phyloP scores from a whole-genome alignment of 768 basidiomycete species.

The Termitomyces sp. region DNA sequence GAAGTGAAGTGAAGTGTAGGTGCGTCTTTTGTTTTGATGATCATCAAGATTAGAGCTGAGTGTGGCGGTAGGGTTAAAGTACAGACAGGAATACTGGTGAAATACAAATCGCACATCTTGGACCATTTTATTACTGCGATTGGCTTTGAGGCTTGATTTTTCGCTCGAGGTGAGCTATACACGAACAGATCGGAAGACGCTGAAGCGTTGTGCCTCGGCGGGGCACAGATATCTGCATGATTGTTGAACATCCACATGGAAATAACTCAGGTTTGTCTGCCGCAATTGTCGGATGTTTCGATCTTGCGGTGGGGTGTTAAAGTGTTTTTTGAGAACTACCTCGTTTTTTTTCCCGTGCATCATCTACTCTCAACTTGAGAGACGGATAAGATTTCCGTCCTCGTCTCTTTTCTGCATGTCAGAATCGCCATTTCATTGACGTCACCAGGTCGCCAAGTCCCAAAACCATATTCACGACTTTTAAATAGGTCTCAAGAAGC shows the following conservation, averaged over 20 bases:
- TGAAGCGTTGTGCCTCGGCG: constrained; percentile 1
- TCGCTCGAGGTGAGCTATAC: background rate
- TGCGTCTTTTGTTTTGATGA: background rate
- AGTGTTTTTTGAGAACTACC: no score
- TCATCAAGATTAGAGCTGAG: background rate
- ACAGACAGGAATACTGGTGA: background rate
- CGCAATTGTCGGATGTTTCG: background rate
- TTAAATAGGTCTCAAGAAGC: no score
- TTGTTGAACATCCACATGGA: background rate
- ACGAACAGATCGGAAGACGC: background rate
- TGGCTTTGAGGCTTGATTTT: background rate
- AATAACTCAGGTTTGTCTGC: background rate
- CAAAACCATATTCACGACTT: no score
- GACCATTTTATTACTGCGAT: background rate
- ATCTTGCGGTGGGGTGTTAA: background rate
- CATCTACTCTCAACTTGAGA: background rate
- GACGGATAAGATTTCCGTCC: background rate
- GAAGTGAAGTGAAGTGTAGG: background rate
- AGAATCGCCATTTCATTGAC: no score
- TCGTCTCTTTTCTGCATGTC: background rate
- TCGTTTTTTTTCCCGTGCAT: background rate
- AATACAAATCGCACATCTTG: background rate
- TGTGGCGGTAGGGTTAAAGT: background rate
- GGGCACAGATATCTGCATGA: background rate
- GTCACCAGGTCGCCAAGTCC: no score